Base-by-base conservation (phyloP, 331 rosid species). In the Saraca asoca region DNA sequence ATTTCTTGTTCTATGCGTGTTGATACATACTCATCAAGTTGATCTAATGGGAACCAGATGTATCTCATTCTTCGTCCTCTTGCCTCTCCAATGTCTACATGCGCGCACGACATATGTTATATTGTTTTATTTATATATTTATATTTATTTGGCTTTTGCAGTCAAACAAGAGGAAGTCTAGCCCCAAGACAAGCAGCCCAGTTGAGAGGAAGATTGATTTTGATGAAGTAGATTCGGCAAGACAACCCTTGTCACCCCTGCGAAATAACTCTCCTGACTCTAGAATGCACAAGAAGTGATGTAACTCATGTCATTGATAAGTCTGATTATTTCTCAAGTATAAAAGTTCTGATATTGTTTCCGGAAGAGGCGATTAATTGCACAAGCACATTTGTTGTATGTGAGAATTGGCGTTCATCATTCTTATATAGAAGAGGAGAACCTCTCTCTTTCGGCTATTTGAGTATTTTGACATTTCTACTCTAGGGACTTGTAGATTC, bases 201-300 rank as follows among this genome's bases (percentile, higher is more conserved):
- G 31, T 81, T 58, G 85, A 82, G 79, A 85, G 77, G 81, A 86
- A 81, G 88, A 67, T 80, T 46, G 88, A 81, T 71, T 82, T 90
- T 54, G 72, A 51, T 39, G 91, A 86, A 20, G 52, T 46, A n/a
- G 97, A 83, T 59, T 51, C 74, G 7, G 71, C 64, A 42, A 85
- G 97, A 73, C 82, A 58, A 58, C 96, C 97, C n/a, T 79, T 94
- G 38, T 90, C 97, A n/a, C 91, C 97, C 49, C 75, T 94, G 75
- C 81, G 57, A 53, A 62, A 46, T 56, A 85, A 93, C 82, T 87
- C 95, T 18, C 85, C 88, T 0, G 82, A 82, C 68, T 81, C 86
- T 69, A 82, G 94, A 81, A 69, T 71, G 80, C 85, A 57, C 11
- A 78, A 81, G 73, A 76, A 80, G 78, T 87, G 70, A 72, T 54